Evolutionary conservation across 1,284 basidiomycete species (phyloP).

Genomic region (Microbotryomycetes sp.): DNA sequence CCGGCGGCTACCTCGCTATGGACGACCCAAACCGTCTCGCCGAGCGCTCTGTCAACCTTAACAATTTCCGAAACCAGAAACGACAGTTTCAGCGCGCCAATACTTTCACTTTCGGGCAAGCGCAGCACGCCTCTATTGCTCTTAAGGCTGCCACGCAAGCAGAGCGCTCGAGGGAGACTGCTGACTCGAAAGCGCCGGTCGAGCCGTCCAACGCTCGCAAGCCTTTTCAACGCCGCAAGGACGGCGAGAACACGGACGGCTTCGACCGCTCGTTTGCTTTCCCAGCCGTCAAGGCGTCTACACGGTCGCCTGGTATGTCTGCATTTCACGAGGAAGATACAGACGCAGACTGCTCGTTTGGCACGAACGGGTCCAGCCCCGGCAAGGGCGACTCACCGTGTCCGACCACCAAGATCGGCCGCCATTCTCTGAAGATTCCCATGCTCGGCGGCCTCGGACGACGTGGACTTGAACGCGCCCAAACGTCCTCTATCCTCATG

Average conservation of each 20-base stretch:
- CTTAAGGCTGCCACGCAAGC: conserved; percentile 1
- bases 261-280: conserved; percentile 15
- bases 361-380: conserved; percentile 26
- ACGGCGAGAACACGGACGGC: conserved; percentile 6
- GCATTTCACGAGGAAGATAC: conserved; percentile 27
- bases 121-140: conserved; percentile 18
- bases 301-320: background rate
- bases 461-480: conserved; percentile 14
- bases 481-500: conserved; percentile 15
- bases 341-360: conserved; percentile 26
- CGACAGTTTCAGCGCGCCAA: conserved; percentile 29
- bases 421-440: conserved; percentile 19
- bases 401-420: conserved; percentile 20
- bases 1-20: conserved; percentile 81
- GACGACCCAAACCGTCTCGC: conserved; percentile 77
- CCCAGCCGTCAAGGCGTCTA: conserved; percentile 2
- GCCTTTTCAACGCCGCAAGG: background rate
- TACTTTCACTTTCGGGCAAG: conserved; percentile 30
- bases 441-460: conserved; percentile 1
- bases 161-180: background rate
- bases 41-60: conserved; percentile 74
- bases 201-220: background rate
- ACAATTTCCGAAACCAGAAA: conserved; percentile 71
- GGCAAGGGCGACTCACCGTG: conserved; percentile 23
- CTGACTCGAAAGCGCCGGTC: conserved; percentile 1